These are phyloP conservation scores for Pyracantha coccinea DNA, from an alignment of 331 rosid genomes.

Conservation along the genomic window DNA sequence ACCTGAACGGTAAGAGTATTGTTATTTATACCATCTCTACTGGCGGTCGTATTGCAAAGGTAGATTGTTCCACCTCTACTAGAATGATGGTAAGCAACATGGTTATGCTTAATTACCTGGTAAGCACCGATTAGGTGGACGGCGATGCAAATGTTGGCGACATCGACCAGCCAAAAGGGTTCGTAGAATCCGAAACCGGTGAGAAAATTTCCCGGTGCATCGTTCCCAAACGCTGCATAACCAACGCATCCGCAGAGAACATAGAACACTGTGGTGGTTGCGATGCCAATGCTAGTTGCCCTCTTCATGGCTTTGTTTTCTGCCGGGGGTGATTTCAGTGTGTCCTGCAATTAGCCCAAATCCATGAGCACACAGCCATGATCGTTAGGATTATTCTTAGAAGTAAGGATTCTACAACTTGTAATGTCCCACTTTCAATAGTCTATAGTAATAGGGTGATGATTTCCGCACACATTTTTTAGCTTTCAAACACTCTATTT, in stretches of 20 bases:
- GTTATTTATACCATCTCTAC: background rate
- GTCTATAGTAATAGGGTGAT: no score
- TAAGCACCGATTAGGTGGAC: conserved; percentile 84
- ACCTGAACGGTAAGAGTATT: conserved; percentile 35
- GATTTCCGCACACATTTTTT: no score
- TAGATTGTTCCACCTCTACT: background rate
- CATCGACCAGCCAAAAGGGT: conserved; percentile 93
- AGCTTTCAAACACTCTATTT: no score
- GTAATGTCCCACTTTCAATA: no score
- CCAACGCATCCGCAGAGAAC: conserved; percentile 78
- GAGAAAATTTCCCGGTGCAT: conserved; percentile 95
- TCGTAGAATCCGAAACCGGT: conserved; percentile 98
- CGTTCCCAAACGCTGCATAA: conserved; percentile 90
- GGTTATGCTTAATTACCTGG: conserved; percentile 42
- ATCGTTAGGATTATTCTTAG: no score
- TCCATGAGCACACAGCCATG: no score
- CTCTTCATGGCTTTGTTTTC: conserved; percentile 84
- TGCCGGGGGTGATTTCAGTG: conserved; percentile 72
- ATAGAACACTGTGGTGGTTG: conserved; percentile 76
- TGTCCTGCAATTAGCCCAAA: conserved; percentile 47
- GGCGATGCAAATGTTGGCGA: conserved; percentile 85
- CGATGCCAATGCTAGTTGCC: conserved; percentile 65
- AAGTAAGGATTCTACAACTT: no score
- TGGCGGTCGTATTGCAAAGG: no score
- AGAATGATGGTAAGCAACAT: background rate